Percentiles rank a stretch among this genome's conserved stretches.
Conservation (phyloP, 805 yeast genomes). For the Kodamaea restingae region DNA sequence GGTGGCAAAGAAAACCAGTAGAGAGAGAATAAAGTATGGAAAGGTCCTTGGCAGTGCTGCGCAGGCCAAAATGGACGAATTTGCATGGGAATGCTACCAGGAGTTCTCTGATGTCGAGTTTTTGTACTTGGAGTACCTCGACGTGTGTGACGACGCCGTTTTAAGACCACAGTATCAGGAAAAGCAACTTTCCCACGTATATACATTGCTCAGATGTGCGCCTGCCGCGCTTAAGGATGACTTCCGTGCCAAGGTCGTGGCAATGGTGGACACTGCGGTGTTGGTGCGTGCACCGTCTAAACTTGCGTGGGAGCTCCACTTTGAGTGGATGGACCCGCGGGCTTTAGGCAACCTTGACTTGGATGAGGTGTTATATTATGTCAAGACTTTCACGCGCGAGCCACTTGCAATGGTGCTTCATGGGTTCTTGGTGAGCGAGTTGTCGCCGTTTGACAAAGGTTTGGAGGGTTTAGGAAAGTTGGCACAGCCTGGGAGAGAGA, state of each 20-base stretch:
- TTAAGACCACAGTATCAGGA: constrained; percentile 58
- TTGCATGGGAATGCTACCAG: constrained; percentile 45
- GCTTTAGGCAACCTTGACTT: constrained; percentile 48
- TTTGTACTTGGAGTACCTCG: constrained; percentile 54
- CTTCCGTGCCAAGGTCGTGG: constrained; percentile 42
- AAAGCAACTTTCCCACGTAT: constrained; percentile 52
- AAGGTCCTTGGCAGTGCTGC: constrained; percentile 40
- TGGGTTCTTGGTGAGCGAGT: constrained; percentile 62
- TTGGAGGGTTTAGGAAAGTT: constrained; percentile 9
- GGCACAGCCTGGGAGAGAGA: constrained; percentile 14
- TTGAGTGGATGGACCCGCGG: constrained; percentile 68
- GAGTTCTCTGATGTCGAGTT: constrained; percentile 46
- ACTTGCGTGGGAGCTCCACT: constrained; percentile 66
- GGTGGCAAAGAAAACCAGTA: constrained; percentile 40
- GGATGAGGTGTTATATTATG: constrained; percentile 44
- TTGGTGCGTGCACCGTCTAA: constrained; percentile 54
- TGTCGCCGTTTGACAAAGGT: constrained; percentile 53
- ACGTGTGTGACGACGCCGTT: constrained; percentile 56
- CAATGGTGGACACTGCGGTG: constrained; percentile 68
- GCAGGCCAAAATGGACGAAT: constrained; percentile 32
- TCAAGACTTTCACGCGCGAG: constrained; percentile 52
- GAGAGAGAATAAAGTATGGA: constrained; percentile 48
- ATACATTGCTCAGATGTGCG: constrained; percentile 48
- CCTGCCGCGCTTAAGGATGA: constrained; percentile 42
- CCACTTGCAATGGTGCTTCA: constrained; percentile 62